phyloP scores from a whole-genome alignment of 768 basidiomycete species.

The Vararia minispora region DNA sequence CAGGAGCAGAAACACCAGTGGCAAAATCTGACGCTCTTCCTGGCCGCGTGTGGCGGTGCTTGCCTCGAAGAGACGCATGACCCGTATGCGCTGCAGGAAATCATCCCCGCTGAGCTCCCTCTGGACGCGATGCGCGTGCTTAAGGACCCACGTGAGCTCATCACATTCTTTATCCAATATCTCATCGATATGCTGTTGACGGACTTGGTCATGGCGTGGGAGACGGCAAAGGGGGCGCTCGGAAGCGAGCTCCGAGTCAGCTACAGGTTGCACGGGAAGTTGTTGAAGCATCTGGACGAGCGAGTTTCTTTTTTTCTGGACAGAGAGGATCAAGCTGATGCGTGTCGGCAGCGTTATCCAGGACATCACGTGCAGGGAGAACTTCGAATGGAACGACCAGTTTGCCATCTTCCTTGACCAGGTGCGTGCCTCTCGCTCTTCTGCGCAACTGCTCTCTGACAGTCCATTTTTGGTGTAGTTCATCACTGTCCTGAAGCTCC shows the following conservation, averaged over 20 bases:
- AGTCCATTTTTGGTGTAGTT: conserved; percentile 33
- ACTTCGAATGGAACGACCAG: conserved; percentile 30
- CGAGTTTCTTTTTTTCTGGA: conserved; percentile 26
- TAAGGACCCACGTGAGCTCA: conserved; percentile 43
- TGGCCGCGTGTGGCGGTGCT: conserved; percentile 62
- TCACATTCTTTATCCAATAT: conserved; percentile 55
- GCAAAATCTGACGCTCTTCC: conserved; percentile 74
- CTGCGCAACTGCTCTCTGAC: background rate
- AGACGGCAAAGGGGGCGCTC: conserved; percentile 70
- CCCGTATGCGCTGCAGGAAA: conserved; percentile 34
- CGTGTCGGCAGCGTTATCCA: conserved; percentile 38
- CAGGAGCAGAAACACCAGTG: conserved; percentile 73
- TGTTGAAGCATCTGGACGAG: conserved; percentile 69
- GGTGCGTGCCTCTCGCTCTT: conserved; percentile 25
- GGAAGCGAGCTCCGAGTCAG: conserved; percentile 75
- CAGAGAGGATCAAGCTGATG: background rate
- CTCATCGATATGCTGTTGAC: conserved; percentile 59
- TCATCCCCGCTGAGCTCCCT: conserved; percentile 47
- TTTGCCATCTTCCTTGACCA: conserved; percentile 61
- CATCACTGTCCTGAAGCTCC: conserved; percentile 61
- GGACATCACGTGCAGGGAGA: conserved; percentile 36
- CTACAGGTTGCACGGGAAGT: conserved; percentile 50
- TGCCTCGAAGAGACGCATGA: conserved; percentile 46
- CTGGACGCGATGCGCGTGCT: conserved; percentile 65
- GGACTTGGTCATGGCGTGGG: conserved; percentile 58